Evolutionary conservation across 1,284 basidiomycete genomes (phyloP), one percentile per base, ranked within the genome.

Genomic region (Ganoderma sp.): DNA sequence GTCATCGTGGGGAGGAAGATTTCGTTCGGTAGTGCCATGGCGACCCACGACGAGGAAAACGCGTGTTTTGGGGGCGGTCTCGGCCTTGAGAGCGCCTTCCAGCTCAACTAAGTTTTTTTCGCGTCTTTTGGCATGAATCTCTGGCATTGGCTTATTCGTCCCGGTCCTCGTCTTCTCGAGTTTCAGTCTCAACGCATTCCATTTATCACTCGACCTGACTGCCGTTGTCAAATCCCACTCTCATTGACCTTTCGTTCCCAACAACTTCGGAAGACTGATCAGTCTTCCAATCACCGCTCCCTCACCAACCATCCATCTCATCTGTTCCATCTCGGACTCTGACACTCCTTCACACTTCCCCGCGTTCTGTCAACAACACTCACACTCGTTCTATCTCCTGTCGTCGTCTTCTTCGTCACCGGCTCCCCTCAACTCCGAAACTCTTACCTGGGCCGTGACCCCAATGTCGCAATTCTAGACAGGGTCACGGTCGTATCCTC

Each of bases 51-150:
- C 62, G 79, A 77, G 62, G 82, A 82, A 59, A 67, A 68, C 57
- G 52, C 67, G n/a, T 64, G 64, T 10, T 72, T 74, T 2, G 75
- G 74, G 15, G 75, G 73, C 25, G 78, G 77, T 32, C 69, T 69
- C 52, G 78, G 79, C 22, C 79, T 90, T 54, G 88, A 82, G 10
- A 89, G 88, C 73, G 88, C 88, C 22, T 89, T 90, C 78, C 86
- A 90, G 75, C 76, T 90, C 78, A 79, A 81, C 63, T 89, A 77
- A 80, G 63, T 34, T 25, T 32, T 43, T 39, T 39, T 39, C 52
- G 41, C 32, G 32, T 63, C 22, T 57, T 25, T 25, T 12, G 41
- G 58, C 41, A 41, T 60, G 14, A 60, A 48, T 25, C 50, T 12
- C 63, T 50, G 22, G 58, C 37, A 54, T 28, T 50, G 34, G 61